Percentiles rank a stretch among this genome's conserved stretches.
Conservation (phyloP, 495 filamentous ascomycete genomes). For the Astrothelium subdiscretum region DNA sequence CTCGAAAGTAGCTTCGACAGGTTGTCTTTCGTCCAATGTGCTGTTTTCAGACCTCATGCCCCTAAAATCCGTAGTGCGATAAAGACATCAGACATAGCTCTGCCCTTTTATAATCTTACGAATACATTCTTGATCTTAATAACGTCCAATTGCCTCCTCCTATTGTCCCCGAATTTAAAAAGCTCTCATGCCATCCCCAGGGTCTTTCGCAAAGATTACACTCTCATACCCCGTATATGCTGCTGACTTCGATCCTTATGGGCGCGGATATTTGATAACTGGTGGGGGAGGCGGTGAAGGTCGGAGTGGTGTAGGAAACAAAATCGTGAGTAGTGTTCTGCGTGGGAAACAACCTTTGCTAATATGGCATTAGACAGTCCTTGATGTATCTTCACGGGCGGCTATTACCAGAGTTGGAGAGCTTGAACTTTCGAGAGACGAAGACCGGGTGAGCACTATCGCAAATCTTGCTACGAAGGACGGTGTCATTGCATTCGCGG, state of each 20-base stretch:
- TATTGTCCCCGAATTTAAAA: too few relatives aligned
- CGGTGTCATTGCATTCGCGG: constrained; percentile 53
- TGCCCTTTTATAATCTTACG: too few relatives aligned
- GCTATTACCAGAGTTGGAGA: constrained; percentile 57
- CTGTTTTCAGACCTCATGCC: not conserved
- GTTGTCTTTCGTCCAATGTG: not conserved
- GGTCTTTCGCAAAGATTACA: constrained; percentile 50
- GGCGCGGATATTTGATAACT: constrained; percentile 65
- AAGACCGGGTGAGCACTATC: constrained; percentile 83
- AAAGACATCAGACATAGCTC: too few relatives aligned
- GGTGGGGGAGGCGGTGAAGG: constrained; percentile 83
- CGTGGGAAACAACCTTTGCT: not conserved
- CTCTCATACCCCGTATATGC: constrained; percentile 82
- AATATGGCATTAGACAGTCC: constrained; percentile 41
- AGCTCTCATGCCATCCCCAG: not conserved
- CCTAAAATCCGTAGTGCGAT: too few relatives aligned
- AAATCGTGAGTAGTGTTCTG: constrained; percentile 51
- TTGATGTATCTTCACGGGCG: constrained; percentile 52
- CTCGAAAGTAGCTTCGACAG: too few relatives aligned
- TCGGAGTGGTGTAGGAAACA: constrained; percentile 78
- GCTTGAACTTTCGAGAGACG: constrained; percentile 70
- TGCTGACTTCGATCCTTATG: constrained; percentile 75
- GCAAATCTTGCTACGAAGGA: constrained; percentile 45
- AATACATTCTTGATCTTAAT: too few relatives aligned
- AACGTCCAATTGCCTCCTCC: not conserved